A percentile compares a stretch with the other conserved stretches of the same genome.
Evolutionary conservation across 371 early-diverging fungal genomes (phyloP).

Genomic region (Mucor mucedo): DNA sequence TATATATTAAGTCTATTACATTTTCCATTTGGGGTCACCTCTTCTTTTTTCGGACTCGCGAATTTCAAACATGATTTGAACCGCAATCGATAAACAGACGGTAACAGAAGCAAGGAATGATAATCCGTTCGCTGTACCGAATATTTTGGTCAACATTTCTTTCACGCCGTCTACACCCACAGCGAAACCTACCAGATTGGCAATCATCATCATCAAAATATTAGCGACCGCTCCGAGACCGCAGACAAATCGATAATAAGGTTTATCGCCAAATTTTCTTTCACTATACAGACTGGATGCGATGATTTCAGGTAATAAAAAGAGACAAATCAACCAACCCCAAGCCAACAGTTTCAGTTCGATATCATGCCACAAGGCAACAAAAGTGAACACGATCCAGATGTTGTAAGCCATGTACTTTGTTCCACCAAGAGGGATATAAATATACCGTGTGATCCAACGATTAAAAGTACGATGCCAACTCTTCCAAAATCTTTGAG

Average conservation of each 20-base stretch:
- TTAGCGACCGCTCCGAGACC: slow-evolving; percentile 86
- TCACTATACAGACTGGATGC: slow-evolving; percentile 65
- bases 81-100: slow-evolving; percentile 67
- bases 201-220: slow-evolving; percentile 92
- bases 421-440: slow-evolving; percentile 89
- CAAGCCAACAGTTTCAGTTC: slow-evolving; percentile 83
- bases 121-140: slow-evolving; percentile 50
- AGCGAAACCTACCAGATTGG: slow-evolving; percentile 94
- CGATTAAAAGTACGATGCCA: slow-evolving; percentile 93
- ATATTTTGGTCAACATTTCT: slow-evolving; percentile 60
- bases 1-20: slow-evolving; percentile 25
- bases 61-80: slow-evolving; percentile 88
- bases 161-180: slow-evolving; percentile 86
- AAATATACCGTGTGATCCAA: slow-evolving; percentile 92
- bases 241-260: slow-evolving; percentile 80
- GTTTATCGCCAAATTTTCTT: slow-evolving; percentile 60
- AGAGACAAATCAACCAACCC: slow-evolving; percentile 90
- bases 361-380: slow-evolving; percentile 96
- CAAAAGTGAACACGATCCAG: slow-evolving; percentile 90
- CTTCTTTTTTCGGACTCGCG: slow-evolving; percentile 71
- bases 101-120: slow-evolving; percentile 57
- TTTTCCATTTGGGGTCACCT: slow-evolving; percentile 51
- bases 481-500: slow-evolving; percentile 88
- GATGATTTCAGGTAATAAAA: slow-evolving; percentile 86
- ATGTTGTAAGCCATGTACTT: slow-evolving; percentile 69